Conservation (phyloP, 371 early-diverging fungal species). For the Actinomucor elegans region DNA sequence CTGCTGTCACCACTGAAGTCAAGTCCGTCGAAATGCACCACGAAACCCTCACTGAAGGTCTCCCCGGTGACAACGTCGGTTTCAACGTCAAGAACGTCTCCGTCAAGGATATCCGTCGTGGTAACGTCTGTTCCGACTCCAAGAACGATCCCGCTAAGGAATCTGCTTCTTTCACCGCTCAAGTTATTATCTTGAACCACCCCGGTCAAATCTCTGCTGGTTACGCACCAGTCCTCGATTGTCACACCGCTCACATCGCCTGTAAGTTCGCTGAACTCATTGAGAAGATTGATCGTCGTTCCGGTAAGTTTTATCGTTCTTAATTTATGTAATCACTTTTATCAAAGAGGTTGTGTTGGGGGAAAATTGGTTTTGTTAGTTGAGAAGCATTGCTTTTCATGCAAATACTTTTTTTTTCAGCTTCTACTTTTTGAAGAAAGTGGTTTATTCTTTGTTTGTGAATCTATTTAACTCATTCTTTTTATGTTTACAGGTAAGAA, state of each 20-base stretch:
- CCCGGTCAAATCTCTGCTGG: slow-evolving; percentile 91
- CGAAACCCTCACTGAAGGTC: slow-evolving; percentile 89
- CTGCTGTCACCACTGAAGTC: slow-evolving; percentile 90
- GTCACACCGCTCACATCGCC: slow-evolving; percentile 97
- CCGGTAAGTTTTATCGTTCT: slow-evolving; percentile 57
- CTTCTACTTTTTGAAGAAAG: too few species aligned
- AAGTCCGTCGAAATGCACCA: slow-evolving; percentile 99
- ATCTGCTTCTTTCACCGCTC: slow-evolving; percentile 87
- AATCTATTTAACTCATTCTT: slow-evolving; percentile 37
- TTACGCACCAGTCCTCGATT: slow-evolving; percentile 94
- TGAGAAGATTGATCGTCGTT: slow-evolving; percentile 96
- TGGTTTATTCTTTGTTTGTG: background rate
- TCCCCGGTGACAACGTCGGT: slow-evolving; percentile 97
- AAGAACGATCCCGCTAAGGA: slow-evolving; percentile 98
- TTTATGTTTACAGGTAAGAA: slow-evolving; percentile 29
- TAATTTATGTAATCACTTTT: too few species aligned
- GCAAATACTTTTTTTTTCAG: too few species aligned
- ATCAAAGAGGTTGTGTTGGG: too few species aligned
- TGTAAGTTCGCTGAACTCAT: slow-evolving; percentile 91
- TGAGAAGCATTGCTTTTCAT: too few species aligned
- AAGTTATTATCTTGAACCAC: slow-evolving; percentile 96
- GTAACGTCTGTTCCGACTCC: slow-evolving; percentile 95
- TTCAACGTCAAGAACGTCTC: slow-evolving; percentile 98
- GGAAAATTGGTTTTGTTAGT: too few species aligned
- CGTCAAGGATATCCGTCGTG: slow-evolving; percentile 96